Conservation (phyloP, 202 grass and related monocot species). For the Musa balbisiana region DNA sequence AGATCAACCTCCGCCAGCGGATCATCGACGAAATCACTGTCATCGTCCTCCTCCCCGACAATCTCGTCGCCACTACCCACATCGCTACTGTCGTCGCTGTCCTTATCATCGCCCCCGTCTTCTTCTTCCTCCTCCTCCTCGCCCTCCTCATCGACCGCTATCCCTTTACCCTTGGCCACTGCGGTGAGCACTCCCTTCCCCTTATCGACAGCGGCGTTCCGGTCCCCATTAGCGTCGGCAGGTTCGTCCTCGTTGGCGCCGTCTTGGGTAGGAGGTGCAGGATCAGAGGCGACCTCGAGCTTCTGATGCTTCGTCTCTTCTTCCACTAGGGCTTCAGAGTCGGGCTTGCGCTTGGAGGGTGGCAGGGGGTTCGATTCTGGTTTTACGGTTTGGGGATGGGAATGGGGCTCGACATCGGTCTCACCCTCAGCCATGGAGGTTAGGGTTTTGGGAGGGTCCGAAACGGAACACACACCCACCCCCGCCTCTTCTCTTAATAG, state of each 20-base stretch:
- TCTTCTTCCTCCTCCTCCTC: too few relatives aligned
- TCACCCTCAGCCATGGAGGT: background rate
- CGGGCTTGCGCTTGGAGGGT: background rate
- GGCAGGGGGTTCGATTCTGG: too few relatives aligned
- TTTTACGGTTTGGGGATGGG: background rate
- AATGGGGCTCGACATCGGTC: background rate
- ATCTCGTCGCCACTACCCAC: background rate
- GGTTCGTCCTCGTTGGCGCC: too few relatives aligned
- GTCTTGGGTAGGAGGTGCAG: background rate
- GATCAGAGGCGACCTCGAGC: background rate
- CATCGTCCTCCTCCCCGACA: background rate
- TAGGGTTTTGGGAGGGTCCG: background rate
- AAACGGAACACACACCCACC: too few relatives aligned
- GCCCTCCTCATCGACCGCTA: too few relatives aligned
- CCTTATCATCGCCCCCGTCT: too few relatives aligned
- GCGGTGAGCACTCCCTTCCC: too few relatives aligned
- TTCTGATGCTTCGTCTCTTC: background rate
- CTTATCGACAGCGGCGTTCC: too few relatives aligned
- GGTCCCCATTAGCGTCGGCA: too few relatives aligned
- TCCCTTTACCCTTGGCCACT: too few relatives aligned
- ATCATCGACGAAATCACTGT: constrained; percentile 48
- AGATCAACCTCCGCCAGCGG: constrained; percentile 78
- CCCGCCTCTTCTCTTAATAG: too few relatives aligned
- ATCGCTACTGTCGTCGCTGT: too few relatives aligned
- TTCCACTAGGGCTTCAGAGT: background rate